A percentile compares a stretch with the other conserved stretches of the same genome.
Evolutionary conservation across 2,329 filamentous ascomycete species (phyloP).

Genomic region (Calonectria fujianensis): DNA sequence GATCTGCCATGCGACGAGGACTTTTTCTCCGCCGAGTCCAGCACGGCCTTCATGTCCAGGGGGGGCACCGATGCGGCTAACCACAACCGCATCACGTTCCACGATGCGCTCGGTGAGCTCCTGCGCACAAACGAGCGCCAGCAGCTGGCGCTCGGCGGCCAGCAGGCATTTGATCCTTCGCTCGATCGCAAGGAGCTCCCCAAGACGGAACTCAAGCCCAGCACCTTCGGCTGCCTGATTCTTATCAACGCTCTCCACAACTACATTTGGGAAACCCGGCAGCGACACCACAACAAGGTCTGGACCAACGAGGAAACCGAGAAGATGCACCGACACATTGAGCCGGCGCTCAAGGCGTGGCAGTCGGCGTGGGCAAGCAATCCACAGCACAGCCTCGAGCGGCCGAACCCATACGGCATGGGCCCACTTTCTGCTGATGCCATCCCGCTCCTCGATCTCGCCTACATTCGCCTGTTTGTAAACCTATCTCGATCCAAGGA

Average conservation of each 20-base stretch:
- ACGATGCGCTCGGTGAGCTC: constrained; percentile 86
- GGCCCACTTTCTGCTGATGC: constrained; percentile 92
- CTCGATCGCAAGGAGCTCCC: constrained; percentile 64
- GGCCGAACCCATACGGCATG: constrained; percentile 87
- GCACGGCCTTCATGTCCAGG: constrained; percentile 86
- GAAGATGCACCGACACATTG: constrained; percentile 96
- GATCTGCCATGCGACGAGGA: constrained; percentile 96
- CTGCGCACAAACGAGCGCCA: constrained; percentile 83
- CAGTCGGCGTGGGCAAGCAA: constrained; percentile 93
- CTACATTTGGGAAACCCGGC: constrained; percentile 98
- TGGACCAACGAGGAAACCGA: constrained; percentile 97
- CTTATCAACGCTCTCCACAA: constrained; percentile 97
- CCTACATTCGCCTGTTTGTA: constrained; percentile 93
- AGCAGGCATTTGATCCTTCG: constrained; percentile 43
- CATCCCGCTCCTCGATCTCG: constrained; percentile 92
- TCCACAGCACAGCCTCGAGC: constrained; percentile 87
- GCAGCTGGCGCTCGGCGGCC: constrained; percentile 60
- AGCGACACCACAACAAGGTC: constrained; percentile 88
- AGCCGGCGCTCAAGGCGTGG: constrained; percentile 95
- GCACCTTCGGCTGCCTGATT: constrained; percentile 93
- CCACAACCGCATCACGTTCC: constrained; percentile 85
- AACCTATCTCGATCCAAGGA: constrained; percentile 95
- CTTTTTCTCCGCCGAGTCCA: constrained; percentile 88
- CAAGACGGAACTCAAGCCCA: constrained; percentile 82
- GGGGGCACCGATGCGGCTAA: constrained; percentile 83